These are phyloP conservation scores for Geranium incanum DNA, from an alignment of 441 rosid species.

Conservation along the genomic window DNA sequence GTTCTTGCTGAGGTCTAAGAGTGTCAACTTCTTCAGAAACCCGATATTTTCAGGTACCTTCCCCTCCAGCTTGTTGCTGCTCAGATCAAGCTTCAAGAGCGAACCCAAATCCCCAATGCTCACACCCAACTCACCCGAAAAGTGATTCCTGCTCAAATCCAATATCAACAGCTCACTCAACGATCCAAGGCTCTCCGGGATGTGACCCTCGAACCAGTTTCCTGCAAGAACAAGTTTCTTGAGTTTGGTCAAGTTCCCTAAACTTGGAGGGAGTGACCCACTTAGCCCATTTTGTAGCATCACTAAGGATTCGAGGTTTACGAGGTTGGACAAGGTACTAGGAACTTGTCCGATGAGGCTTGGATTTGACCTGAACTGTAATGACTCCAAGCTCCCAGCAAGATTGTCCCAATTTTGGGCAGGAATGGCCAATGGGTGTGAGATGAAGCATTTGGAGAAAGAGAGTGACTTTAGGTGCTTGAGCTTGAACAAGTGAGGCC, in stretches of 20 bases:
- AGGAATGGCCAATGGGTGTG: conserved; percentile 40
- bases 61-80: conserved; percentile 62
- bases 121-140: conserved; percentile 56
- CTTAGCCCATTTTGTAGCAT: conserved; percentile 56
- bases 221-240: conserved; percentile 64
- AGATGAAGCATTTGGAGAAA: conserved; percentile 57
- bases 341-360: conserved; percentile 69
- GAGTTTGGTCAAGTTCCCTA: conserved; percentile 44
- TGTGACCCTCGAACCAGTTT: conserved; percentile 48
- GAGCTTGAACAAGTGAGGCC: conserved; percentile 61
- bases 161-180: conserved; percentile 52
- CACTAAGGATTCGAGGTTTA: conserved; percentile 63
- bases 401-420: conserved; percentile 47
- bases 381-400: conserved; percentile 45
- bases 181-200: conserved; percentile 49
- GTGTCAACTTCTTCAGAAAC: conserved; percentile 53
- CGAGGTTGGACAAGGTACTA: conserved; percentile 39
- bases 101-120: conserved; percentile 47
- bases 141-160: conserved; percentile 64
- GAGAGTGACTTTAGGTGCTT: conserved; percentile 62
- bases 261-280: conserved; percentile 42
- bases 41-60: conserved; percentile 42
- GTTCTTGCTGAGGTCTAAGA: conserved; percentile 69
- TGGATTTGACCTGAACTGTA: conserved; percentile 72
- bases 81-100: conserved; percentile 73